These are phyloP conservation scores for Echinosophora koreensis DNA, from an alignment of 306 rosid species.

Conservation along the genomic window DNA sequence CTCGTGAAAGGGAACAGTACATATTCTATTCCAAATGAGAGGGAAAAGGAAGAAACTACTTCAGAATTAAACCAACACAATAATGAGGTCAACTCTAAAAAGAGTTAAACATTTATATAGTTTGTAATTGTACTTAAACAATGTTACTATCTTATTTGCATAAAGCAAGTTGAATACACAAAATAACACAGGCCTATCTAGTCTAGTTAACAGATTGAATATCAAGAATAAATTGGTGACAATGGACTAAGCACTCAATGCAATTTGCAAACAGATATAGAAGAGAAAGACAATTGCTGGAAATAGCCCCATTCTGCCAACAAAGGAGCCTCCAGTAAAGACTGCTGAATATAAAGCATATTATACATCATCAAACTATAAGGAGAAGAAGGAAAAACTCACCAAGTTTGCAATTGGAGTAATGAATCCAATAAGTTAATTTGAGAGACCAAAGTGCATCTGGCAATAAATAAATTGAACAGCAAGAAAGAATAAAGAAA, in stretches of 20 bases:
- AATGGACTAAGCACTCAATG: background rate
- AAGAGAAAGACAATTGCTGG: background rate
- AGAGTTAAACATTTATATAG: background rate
- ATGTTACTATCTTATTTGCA: background rate
- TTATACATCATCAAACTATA: constrained; percentile 11
- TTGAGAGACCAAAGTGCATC: constrained; percentile 60
- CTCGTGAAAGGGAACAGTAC: background rate
- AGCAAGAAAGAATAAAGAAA: constrained; percentile 10
- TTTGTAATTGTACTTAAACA: constrained; percentile 7
- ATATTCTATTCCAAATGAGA: background rate
- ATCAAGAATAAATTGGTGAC: background rate
- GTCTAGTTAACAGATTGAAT: background rate
- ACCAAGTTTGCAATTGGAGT: constrained; percentile 61
- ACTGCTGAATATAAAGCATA: constrained; percentile 17
- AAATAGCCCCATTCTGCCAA: constrained; percentile 14
- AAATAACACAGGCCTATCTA: constrained; percentile 6
- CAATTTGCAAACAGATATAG: constrained; percentile 14
- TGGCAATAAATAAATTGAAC: constrained; percentile 51
- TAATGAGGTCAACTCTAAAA: background rate
- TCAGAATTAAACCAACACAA: constrained; percentile 33
- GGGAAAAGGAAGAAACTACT: background rate
- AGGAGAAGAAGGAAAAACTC: constrained; percentile 52
- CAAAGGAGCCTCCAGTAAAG: constrained; percentile 3
- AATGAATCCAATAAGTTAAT: constrained; percentile 56
- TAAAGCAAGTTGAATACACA: background rate